Conservation (phyloP, 2,329 filamentous ascomycete species). For the Parasarocladium wereldwijsianum region DNA sequence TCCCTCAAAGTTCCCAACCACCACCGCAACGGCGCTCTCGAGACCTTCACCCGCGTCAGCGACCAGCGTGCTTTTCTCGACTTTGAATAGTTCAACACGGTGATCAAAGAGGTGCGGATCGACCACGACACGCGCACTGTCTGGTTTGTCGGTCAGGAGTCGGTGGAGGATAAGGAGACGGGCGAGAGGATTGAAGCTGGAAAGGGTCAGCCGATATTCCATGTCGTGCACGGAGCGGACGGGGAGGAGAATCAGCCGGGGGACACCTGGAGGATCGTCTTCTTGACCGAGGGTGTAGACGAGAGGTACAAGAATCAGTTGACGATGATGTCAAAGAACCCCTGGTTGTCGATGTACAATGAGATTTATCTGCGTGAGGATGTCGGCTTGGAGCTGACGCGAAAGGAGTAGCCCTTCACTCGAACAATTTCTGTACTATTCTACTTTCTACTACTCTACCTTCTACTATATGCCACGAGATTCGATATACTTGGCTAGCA, state of each 20-base stretch:
- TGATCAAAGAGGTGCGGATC: constrained; percentile 8
- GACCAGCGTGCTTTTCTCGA: constrained; percentile 46
- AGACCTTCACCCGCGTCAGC: constrained; percentile 29
- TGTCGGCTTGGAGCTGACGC: constrained; percentile 1
- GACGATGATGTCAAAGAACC: constrained; percentile 2
- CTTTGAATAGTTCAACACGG: constrained; percentile 4
- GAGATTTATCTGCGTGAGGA: constrained; percentile 4
- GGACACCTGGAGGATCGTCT: constrained; percentile 2
- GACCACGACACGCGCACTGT: constrained; percentile 6
- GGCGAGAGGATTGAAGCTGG: constrained; percentile 7
- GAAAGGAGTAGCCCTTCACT: constrained; percentile 4
- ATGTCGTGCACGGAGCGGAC: constrained; percentile 6
- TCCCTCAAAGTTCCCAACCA: constrained; percentile 7
- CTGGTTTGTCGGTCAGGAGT: constrained; percentile 7
- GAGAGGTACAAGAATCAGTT: constrained; percentile 1
- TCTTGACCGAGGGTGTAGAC: constrained; percentile 1
- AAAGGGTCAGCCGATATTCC: constrained; percentile 7
- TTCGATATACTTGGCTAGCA: no score
- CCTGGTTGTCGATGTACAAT: constrained; percentile 3
- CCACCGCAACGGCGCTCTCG: constrained; percentile 5
- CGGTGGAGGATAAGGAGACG: constrained; percentile 6
- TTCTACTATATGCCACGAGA: no score
- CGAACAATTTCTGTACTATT: no score
- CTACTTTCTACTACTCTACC: no score
- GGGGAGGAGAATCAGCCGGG: neutral